Evolutionary conservation across 805 yeast species (phyloP).

Genomic region (Vanderwaltozyma tropicalis): DNA sequence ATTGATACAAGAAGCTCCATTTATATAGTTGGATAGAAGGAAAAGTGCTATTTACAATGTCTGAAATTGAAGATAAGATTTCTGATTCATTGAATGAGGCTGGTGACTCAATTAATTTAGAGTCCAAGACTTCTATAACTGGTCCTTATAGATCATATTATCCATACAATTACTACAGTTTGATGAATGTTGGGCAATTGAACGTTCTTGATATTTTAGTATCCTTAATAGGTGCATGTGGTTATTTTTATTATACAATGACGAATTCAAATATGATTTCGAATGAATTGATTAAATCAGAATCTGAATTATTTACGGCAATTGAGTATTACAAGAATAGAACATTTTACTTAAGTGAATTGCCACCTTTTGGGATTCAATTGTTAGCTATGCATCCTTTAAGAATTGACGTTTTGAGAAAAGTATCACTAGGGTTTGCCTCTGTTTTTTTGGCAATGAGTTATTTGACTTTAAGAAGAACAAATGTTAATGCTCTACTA

Average conservation of each 20-base stretch:
- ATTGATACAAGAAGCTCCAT: no score
- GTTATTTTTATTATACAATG: neutral
- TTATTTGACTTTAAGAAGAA: slow-evolving; percentile 15
- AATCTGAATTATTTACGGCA: slow-evolving; percentile 6
- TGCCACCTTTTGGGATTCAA: slow-evolving; percentile 20
- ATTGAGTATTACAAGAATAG: slow-evolving; percentile 7
- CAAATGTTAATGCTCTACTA: slow-evolving; percentile 33
- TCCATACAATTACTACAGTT: neutral
- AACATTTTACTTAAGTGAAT: slow-evolving; percentile 10
- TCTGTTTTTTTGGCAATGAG: slow-evolving; percentile 4
- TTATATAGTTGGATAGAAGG: no score
- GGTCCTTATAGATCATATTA: slow-evolving; percentile 1
- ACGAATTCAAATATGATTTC: neutral
- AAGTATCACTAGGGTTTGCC: slow-evolving; percentile 6
- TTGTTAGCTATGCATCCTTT: slow-evolving; percentile 9
- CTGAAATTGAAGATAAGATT: no score
- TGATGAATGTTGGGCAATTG: neutral
- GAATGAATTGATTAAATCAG: neutral
- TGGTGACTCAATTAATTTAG: neutral
- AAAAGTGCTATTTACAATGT: no score
- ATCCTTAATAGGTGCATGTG: neutral
- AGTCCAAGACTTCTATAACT: no score
- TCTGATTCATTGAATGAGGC: neutral
- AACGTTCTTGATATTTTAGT: neutral
- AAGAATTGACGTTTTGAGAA: slow-evolving; percentile 5